Percentiles rank a stretch among this genome's conserved stretches.
These are phyloP conservation scores for Termitomyces sp. DNA, from an alignment of 768 basidiomycete species.

Conservation along the genomic window DNA sequence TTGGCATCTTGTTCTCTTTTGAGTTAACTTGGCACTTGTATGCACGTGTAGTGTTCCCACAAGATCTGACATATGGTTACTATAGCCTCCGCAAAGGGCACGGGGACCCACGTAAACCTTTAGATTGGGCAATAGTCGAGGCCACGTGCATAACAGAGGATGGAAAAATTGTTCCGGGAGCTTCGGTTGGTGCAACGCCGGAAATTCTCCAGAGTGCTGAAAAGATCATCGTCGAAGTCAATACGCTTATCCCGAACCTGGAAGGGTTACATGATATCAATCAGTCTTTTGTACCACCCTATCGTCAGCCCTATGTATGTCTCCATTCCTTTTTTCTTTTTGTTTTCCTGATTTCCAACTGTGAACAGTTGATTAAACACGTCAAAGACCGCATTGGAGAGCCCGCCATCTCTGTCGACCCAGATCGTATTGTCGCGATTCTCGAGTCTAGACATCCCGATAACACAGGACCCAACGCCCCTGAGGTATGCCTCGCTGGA, in stretches of 20 bases:
- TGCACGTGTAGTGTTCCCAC: slow-evolving; percentile 35
- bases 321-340: not conserved
- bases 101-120: slow-evolving; percentile 36
- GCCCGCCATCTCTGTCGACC: slow-evolving; percentile 40
- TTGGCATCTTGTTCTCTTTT: not conserved
- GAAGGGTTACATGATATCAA: slow-evolving; percentile 46
- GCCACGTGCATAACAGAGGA: slow-evolving; percentile 45
- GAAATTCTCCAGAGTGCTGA: slow-evolving; percentile 43
- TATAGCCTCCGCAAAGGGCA: slow-evolving; percentile 37
- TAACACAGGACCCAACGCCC: slow-evolving; percentile 38
- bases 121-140: slow-evolving; percentile 46
- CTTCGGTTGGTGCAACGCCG: slow-evolving; percentile 41
- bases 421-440: slow-evolving; percentile 41
- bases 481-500: slow-evolving; percentile 26
- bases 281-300: slow-evolving; percentile 35
- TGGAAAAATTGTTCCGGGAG: slow-evolving; percentile 40
- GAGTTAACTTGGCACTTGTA: not conserved
- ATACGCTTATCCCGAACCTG: slow-evolving; percentile 39
- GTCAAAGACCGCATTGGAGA: slow-evolving; percentile 39
- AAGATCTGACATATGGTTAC: slow-evolving; percentile 43
- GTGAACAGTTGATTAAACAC: slow-evolving; percentile 31
- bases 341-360: not conserved
- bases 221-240: slow-evolving; percentile 45
- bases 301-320: slow-evolving; percentile 35
- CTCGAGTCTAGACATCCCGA: slow-evolving; percentile 35